Base-by-base conservation (phyloP, 805 yeast species). In the Priceomyces fermenticarens region DNA sequence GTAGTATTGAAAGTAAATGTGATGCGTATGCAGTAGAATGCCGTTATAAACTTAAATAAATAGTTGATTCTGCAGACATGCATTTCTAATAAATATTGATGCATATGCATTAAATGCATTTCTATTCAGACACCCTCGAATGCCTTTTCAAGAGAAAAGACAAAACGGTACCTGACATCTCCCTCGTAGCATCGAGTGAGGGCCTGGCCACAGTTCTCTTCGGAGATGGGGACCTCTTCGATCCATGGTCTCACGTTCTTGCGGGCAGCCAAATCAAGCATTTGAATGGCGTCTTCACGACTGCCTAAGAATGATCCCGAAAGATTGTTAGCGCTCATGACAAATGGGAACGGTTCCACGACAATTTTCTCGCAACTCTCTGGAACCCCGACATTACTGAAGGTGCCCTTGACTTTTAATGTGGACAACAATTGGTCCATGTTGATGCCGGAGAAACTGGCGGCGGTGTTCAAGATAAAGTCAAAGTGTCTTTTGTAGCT, bases 381-480 rank as follows among this genome's bases (percentile, higher is more conserved):
- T 25, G 67, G 67, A 53, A 83, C 68, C 41, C 91, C 91, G 15
- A 61, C 67, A 30, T 55, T 49, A 27, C 59, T 47, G 27, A 59
- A 52, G 27, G 44, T 51, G 12, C 62, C 62, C 30, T 48, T 54
- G 10, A 60, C 57, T 20, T 43, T 52, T 47, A 63, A 49, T 10
- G 48, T 48, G 8, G 35, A 26, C 45, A 82, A 56, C 60, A 78
- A 78, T 12, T 65, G 59, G 46, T 72, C 66, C 44, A 83, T 55
- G 43, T 74, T 78, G 52, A 81, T 68, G 39, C 71, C 70, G 5
- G 65, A 69, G 10, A 76, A 65, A 26, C 80, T 68, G 44, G 74
- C 72, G 32, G 80, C 83, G 48, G 79, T 67, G 51, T 70, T 67
- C 45, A 81, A 60, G 36, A 81, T 68, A 41, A 81, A 53, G 49